Evolutionary conservation across 768 basidiomycete genomes (phyloP), one percentile per base, ranked within the genome.

Genomic region (Amanita pseudoporphyria): DNA sequence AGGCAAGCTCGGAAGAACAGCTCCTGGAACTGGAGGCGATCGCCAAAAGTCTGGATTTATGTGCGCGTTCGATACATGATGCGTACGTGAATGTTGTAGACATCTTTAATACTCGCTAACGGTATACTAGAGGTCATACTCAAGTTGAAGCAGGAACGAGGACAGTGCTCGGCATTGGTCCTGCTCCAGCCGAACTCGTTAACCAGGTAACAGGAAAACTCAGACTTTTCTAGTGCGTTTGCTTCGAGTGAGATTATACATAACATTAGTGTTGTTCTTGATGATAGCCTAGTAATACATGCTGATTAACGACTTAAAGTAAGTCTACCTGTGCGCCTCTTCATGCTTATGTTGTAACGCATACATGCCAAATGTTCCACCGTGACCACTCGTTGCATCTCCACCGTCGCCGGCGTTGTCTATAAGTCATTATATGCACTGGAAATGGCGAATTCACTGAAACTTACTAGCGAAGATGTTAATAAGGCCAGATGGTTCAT

Each of bases 161-260:
- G 21, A 94, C 93, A 1, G 89, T 97, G 2, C 77, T 99, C 12
- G 95, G 85, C 6, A 89, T 97, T 56, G 93, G 94, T 16, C 92
- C 93, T 67, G 94, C 80, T 0, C 94, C 94, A 0, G 82, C 88
- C 12, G 70, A 77, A 13, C 61, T 96, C 35, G 68, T 97, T 51
- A 92, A 98, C 64, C 77, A 87, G 57, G 82, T 88, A 14, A 87
- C 87, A 2, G 79, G 83, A 6, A 78, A 82, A 56, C 72, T 95
- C 49, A 82, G 83, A 54, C 69, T 95, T 36, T 62, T 95, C 54
- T 95, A 58, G 46, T n/a, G 19, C 32, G n/a, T 19, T 21, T 45
- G 6, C 18, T 18, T 9, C 13, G 24, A 22, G n/a, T 26, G 7
- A 30, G 16, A 14, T 12, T 22, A n/a, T n/a, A 19, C 5, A 47